These are phyloP conservation scores for Elsinoe arachidis DNA, from an alignment of 2,329 filamentous ascomycete species.

Conservation along the genomic window DNA sequence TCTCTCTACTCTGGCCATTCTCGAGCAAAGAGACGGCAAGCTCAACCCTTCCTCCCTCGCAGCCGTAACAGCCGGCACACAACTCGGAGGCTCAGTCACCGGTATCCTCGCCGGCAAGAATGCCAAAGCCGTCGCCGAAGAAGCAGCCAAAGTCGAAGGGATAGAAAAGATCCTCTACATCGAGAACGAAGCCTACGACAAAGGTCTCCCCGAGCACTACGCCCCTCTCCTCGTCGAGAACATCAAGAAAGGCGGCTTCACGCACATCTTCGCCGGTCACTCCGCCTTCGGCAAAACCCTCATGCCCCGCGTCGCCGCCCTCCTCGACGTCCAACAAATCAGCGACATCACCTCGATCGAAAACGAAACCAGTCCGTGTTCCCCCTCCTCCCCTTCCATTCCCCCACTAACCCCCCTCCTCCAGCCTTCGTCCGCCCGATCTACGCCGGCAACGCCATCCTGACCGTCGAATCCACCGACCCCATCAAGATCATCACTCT, in stretches of 20 bases:
- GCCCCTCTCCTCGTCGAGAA: slow-evolving; percentile 92
- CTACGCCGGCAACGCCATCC: slow-evolving; percentile 94
- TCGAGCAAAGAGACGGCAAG: slow-evolving; percentile 88
- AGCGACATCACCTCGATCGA: slow-evolving; percentile 85
- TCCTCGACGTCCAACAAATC: slow-evolving; percentile 86
- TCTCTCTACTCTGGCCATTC: slow-evolving; percentile 78
- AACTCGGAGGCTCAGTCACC: slow-evolving; percentile 76
- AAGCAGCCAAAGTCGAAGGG: slow-evolving; percentile 81
- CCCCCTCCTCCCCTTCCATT: background rate
- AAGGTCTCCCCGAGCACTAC: slow-evolving; percentile 87
- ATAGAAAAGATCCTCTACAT: slow-evolving; percentile 86
- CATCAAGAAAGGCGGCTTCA: slow-evolving; percentile 90
- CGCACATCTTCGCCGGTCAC: slow-evolving; percentile 82
- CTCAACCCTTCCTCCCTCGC: slow-evolving; percentile 75
- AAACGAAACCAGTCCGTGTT: slow-evolving; percentile 61
- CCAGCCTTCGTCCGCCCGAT: slow-evolving; percentile 84
- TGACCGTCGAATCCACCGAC: slow-evolving; percentile 87
- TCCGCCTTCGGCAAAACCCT: slow-evolving; percentile 96
- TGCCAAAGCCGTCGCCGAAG: slow-evolving; percentile 65
- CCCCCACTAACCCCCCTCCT: background rate
- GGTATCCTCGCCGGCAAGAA: slow-evolving; percentile 78
- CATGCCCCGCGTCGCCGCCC: slow-evolving; percentile 79
- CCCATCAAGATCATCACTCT: slow-evolving; percentile 82
- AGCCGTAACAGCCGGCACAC: slow-evolving; percentile 76
- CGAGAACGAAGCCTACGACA: slow-evolving; percentile 85